Percentiles rank a stretch among this genome's conserved stretches.
phyloP scores from a whole-genome alignment of 2,329 filamentous ascomycete genomes.

The Penicillium concentricum region DNA sequence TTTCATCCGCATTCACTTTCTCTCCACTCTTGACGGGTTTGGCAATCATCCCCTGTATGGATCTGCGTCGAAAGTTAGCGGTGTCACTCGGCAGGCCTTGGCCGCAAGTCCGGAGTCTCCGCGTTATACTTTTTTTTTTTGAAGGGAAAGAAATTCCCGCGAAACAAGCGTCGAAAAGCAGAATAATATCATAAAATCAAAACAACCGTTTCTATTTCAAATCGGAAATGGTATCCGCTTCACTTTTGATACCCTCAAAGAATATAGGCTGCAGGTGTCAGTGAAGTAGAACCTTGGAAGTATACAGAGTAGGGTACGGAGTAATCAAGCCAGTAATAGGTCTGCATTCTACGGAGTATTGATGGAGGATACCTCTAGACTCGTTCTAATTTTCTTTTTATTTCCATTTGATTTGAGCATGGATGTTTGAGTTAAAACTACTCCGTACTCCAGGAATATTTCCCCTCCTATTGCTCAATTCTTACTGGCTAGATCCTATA shows the following conservation, averaged over 20 bases:
- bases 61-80: background rate
- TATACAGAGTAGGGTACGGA: background rate
- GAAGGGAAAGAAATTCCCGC: background rate
- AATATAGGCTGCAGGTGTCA: background rate
- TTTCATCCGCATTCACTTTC: background rate
- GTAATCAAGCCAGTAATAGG: background rate
- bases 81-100: background rate
- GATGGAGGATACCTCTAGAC: background rate
- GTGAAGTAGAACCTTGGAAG: no score
- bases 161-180: background rate
- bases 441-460: background rate
- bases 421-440: background rate
- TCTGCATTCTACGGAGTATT: no score
- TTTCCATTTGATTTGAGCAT: background rate
- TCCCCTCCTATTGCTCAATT: background rate
- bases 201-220: background rate
- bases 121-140: background rate
- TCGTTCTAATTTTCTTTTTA: background rate
- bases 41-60: background rate
- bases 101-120: background rate
- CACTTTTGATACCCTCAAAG: background rate
- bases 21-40: background rate
- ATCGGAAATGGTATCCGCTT: slow-evolving; percentile 2
- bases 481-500: background rate
- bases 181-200: background rate